Conservation (phyloP, 2,329 filamentous ascomycete genomes). For the Trichoderma breve region DNA sequence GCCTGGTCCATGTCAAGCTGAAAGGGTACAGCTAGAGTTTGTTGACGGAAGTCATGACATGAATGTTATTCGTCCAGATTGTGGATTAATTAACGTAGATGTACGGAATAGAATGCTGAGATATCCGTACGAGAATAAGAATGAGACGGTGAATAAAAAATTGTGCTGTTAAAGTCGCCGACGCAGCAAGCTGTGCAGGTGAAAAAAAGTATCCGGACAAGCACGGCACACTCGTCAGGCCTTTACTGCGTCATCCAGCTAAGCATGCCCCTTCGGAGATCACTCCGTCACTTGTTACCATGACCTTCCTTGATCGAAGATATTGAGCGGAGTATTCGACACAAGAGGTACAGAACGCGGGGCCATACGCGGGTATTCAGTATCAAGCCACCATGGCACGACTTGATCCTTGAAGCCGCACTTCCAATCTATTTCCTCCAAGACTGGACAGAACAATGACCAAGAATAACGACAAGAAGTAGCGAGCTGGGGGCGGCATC, state of each 20-base stretch:
- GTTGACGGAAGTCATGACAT: neutral
- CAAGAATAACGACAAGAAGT: neutral
- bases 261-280: neutral
- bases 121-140: neutral
- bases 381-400: neutral
- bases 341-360: neutral
- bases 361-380: neutral
- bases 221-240: neutral
- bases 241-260: neutral
- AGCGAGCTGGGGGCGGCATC: neutral
- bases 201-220: neutral
- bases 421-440: neutral
- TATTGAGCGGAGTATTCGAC: neutral
- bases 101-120: neutral
- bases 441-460: neutral
- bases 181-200: neutral
- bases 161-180: neutral
- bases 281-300: neutral
- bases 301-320: neutral
- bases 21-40: neutral
- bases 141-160: neutral
- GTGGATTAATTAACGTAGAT: neutral
- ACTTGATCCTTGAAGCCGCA: neutral
- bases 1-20: neutral
- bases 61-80: neutral